Percentiles rank a stretch among this genome's conserved stretches.
Evolutionary conservation across 169 alveolate genomes (phyloP).

Genomic region (Plasmodium ovale): DNA sequence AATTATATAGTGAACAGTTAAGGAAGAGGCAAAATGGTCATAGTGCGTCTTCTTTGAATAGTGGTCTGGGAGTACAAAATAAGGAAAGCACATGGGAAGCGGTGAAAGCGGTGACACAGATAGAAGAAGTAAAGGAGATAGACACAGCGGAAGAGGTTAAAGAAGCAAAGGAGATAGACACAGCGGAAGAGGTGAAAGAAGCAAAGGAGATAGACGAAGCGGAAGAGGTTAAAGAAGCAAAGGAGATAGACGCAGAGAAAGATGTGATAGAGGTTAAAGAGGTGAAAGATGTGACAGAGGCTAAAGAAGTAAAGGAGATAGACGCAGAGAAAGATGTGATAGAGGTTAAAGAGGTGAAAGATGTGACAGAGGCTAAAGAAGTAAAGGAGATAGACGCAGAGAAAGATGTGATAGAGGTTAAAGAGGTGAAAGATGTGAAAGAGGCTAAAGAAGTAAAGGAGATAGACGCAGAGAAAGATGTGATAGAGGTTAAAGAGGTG

Average conservation of each 20-base stretch:
- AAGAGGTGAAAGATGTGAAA: background rate
- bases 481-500: too few relatives aligned
- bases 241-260: background rate
- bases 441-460: background rate
- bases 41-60: background rate
- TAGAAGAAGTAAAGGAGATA: background rate
- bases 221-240: background rate
- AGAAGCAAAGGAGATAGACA: background rate
- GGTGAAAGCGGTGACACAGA: too few relatives aligned
- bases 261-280: background rate
- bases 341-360: background rate
- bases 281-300: background rate
- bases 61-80: too few relatives aligned
- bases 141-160: background rate
- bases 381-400: background rate
- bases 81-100: too few relatives aligned
- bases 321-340: background rate
- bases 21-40: background rate
- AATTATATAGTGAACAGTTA: too few relatives aligned
- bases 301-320: background rate
- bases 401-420: background rate
- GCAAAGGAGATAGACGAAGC: background rate
- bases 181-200: too few relatives aligned
- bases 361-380: background rate
- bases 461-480: too few relatives aligned